A percentile compares a stretch with the other conserved stretches of the same genome.
phyloP scores from a whole-genome alignment of 441 rosid species.

The Monsonia emarginata region DNA sequence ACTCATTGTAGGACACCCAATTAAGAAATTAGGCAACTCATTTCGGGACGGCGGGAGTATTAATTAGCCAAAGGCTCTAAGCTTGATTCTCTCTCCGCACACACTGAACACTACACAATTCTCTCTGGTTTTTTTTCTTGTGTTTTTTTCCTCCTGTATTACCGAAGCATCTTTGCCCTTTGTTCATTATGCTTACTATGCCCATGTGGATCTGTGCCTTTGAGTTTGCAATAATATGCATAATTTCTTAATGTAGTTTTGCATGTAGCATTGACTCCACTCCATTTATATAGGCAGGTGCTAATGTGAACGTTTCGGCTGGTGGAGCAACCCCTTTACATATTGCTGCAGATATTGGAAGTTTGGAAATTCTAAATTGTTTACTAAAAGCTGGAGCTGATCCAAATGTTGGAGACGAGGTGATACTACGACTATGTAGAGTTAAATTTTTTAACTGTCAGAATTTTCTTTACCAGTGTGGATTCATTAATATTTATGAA shows the following conservation, averaged over 20 bases:
- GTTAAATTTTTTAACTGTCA: no score
- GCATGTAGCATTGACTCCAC: conserved; percentile 1
- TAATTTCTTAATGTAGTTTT: neutral
- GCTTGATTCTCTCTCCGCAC: neutral
- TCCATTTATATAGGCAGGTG: conserved; percentile 59
- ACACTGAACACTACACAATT: neutral
- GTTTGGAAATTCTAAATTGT: conserved; percentile 51
- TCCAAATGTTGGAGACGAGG: conserved; percentile 69
- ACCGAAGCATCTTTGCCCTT: neutral
- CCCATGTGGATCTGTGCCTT: neutral
- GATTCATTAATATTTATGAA: no score
- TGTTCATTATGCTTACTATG: neutral
- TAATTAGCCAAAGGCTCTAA: neutral
- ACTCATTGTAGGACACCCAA: no score
- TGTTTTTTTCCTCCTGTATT: neutral
- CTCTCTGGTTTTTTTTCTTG: neutral
- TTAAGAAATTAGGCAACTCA: no score
- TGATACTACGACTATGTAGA: conserved; percentile 9
- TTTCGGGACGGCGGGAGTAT: neutral
- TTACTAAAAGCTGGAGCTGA: conserved; percentile 78
- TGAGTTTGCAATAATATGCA: neutral
- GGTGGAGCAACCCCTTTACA: conserved; percentile 93
- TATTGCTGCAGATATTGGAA: conserved; percentile 74
- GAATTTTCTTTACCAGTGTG: no score
- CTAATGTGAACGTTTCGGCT: conserved; percentile 58